Evolutionary conservation across 2,329 filamentous ascomycete genomes (phyloP).

Genomic region (Fusarium neocosmosporiellum): DNA sequence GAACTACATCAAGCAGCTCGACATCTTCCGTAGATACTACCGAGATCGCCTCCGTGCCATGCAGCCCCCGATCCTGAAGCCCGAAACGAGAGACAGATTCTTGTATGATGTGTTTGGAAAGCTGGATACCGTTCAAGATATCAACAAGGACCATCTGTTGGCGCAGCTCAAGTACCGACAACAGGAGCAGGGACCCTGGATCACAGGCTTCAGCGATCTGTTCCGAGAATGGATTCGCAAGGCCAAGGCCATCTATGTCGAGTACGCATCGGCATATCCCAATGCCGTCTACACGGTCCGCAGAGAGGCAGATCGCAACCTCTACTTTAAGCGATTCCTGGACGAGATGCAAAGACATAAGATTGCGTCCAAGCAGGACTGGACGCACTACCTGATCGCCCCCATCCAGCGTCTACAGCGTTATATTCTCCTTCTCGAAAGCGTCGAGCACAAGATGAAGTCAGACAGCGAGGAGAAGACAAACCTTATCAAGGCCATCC

Average conservation of each 20-base stretch:
- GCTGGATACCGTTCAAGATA: constrained; percentile 86
- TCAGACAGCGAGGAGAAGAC: constrained; percentile 90
- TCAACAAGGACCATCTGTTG: constrained; percentile 92
- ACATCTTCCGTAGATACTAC: constrained; percentile 87
- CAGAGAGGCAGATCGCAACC: constrained; percentile 84
- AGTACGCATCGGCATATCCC: constrained; percentile 90
- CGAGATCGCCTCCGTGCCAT: constrained; percentile 79
- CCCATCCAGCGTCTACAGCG: constrained; percentile 93
- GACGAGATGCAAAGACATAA: constrained; percentile 83
- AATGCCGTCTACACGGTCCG: constrained; percentile 85
- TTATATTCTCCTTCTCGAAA: constrained; percentile 85
- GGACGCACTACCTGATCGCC: constrained; percentile 93
- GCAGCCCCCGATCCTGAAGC: constrained; percentile 83
- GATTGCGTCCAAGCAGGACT: constrained; percentile 83
- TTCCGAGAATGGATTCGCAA: constrained; percentile 99
- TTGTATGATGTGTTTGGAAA: constrained; percentile 89
- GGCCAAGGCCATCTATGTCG: constrained; percentile 87
- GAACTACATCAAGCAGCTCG: constrained; percentile 87
- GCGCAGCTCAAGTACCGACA: constrained; percentile 97
- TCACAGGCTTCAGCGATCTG: constrained; percentile 93
- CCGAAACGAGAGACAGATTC: constrained; percentile 83
- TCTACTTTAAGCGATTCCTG: constrained; percentile 87
- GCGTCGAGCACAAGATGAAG: constrained; percentile 84
- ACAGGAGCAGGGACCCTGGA: constrained; percentile 95
- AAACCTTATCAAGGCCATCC: constrained; percentile 84